phyloP scores from a whole-genome alignment of 306 rosid genomes.

The Castanea sativa region DNA sequence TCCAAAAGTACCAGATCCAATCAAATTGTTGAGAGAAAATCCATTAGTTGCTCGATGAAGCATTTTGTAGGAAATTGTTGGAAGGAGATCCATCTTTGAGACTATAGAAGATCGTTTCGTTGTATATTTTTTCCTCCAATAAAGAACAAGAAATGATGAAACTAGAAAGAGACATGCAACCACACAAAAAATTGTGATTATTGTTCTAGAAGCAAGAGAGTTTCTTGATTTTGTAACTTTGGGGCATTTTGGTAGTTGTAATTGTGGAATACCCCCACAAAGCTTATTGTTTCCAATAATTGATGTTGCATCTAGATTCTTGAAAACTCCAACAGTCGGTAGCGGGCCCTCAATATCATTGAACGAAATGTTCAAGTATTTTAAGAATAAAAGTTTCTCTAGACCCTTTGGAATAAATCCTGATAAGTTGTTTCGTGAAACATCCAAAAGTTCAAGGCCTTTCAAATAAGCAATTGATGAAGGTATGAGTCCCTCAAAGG shows the following conservation, averaged over 20 bases:
- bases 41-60: slow-evolving; percentile 21
- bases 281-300: slow-evolving; percentile 8
- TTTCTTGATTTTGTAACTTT: background rate
- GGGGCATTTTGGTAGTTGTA: background rate
- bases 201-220: background rate
- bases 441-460: slow-evolving; percentile 25
- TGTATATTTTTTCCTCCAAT: background rate
- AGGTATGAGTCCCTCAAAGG: slow-evolving; percentile 29
- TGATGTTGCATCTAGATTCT: slow-evolving; percentile 8
- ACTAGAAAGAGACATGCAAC: background rate
- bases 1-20: too few relatives aligned
- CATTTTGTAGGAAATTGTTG: slow-evolving; percentile 19
- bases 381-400: background rate
- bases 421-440: slow-evolving; percentile 26
- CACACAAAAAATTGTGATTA: background rate
- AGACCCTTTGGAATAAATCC: slow-evolving; percentile 32
- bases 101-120: background rate
- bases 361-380: slow-evolving; percentile 36
- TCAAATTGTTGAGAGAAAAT: slow-evolving; percentile 4
- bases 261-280: background rate
- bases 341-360: slow-evolving; percentile 42
- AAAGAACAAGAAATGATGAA: background rate
- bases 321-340: slow-evolving; percentile 28
- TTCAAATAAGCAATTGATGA: slow-evolving; percentile 28
- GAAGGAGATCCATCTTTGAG: background rate